Conservation (phyloP, 345 rosid species). For the Populus deltoides region DNA sequence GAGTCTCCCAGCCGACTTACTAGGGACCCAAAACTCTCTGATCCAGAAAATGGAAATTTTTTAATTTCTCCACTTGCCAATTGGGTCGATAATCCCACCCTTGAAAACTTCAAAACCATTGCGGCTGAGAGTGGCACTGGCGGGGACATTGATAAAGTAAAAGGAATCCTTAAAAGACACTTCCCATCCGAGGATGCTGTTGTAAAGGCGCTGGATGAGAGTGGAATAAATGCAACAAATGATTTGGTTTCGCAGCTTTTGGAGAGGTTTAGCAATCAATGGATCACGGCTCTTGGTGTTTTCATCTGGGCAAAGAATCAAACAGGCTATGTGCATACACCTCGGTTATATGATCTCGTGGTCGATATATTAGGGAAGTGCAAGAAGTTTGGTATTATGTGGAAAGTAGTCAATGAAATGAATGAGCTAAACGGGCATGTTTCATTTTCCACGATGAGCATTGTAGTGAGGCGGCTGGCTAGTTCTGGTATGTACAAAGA, state of each 20-base stretch:
- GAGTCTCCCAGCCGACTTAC: conserved; percentile 67
- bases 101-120: conserved; percentile 23
- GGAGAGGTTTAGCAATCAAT: conserved; percentile 59
- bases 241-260: conserved; percentile 49
- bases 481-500: conserved; percentile 47
- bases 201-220: conserved; percentile 36
- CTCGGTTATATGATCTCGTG: conserved; percentile 47
- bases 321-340: conserved; percentile 55
- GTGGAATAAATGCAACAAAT: conserved; percentile 36
- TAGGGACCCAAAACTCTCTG: conserved; percentile 40
- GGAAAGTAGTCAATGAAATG: conserved; percentile 67
- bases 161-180: conserved; percentile 42
- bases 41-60: conserved; percentile 49
- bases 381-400: conserved; percentile 55
- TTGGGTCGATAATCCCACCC: conserved; percentile 49
- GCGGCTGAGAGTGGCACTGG: conserved; percentile 1
- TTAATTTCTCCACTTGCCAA: conserved; percentile 61
- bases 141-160: conserved; percentile 31
- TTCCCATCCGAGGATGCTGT: conserved; percentile 35
- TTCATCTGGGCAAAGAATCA: conserved; percentile 83
- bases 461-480: conserved; percentile 68
- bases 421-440: conserved; percentile 37
- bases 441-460: conserved; percentile 57
- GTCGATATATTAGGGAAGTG: conserved; percentile 65
- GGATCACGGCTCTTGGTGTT: conserved; percentile 59